Evolutionary conservation across 2,329 filamentous ascomycete species (phyloP), one percentile per base, ranked within the genome.

Genomic region (Neonectria punicea): DNA sequence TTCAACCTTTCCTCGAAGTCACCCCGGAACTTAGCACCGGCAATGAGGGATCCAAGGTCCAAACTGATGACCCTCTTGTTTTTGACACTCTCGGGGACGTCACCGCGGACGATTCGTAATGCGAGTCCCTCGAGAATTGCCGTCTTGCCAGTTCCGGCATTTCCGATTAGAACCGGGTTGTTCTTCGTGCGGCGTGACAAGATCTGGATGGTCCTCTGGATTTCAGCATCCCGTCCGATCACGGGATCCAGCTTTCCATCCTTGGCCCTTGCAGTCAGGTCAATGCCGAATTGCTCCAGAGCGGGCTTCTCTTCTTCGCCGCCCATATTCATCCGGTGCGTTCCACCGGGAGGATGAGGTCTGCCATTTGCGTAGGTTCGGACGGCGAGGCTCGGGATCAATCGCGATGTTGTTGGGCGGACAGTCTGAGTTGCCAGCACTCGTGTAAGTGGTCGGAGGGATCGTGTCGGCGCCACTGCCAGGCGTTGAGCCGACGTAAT

Each of bases 1-100:
- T 98, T 98, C 65, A 98, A 77, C 46, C 96, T 86, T 77, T 99
- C 96, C 77, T 99, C 96, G 65, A 99, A 98, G 73, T 99, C 96
- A 53, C 96, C 96, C 53, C 96, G 85, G 74, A 96, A 99, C 76
- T 98, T 98, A 47, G 96, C 94, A 53, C 96, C 96, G 2, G 96
- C 96, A 73, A 99, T 98, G 16, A 99, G 87, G 39, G 93, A 93
- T 2, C 96, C 96, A 5, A 99, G 85, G 74, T 99, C 96, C 41
- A 98, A 81, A 7, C 91, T 89, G 61, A 98, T 89, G 25, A 99
- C 95, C 58, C 90, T 86, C 80, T 98, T 98, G 73, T 98, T 91
- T 80, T 97, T 97, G 78, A 99, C 92, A 71, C 93, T 97, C 80
- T 98, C 96, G 0, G 96, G 95, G 0, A 98, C 94, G 80, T 98